Evolutionary conservation across 2,329 filamentous ascomycete genomes (phyloP).

Genomic region (Microcyclospora tardicrescens): DNA sequence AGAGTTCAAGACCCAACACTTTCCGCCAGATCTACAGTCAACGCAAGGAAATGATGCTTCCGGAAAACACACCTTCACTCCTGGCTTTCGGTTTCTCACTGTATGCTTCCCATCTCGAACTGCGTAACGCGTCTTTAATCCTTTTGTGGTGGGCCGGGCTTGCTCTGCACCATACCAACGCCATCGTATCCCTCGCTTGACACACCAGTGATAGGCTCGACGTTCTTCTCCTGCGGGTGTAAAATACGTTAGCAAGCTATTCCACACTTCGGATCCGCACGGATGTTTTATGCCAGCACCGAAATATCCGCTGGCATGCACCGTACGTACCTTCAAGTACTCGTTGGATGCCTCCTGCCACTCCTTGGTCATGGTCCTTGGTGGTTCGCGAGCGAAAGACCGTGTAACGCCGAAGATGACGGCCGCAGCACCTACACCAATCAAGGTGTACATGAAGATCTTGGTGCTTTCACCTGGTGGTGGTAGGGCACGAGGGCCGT

Average conservation of each 20-base stretch:
- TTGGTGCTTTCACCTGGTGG: slow-evolving; percentile 77
- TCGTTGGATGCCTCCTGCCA: slow-evolving; percentile 94
- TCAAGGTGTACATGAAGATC: slow-evolving; percentile 58
- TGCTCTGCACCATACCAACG: slow-evolving; percentile 62
- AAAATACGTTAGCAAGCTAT: not conserved
- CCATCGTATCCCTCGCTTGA: slow-evolving; percentile 66
- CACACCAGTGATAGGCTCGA: slow-evolving; percentile 78
- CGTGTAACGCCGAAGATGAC: slow-evolving; percentile 62
- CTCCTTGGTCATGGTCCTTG: slow-evolving; percentile 88
- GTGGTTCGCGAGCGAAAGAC: slow-evolving; percentile 56
- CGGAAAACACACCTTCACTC: slow-evolving; percentile 1
- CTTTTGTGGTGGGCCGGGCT: slow-evolving; percentile 11
- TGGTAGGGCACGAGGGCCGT: slow-evolving; percentile 73
- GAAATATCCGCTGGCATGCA: too few species aligned
- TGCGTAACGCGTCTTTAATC: slow-evolving; percentile 5
- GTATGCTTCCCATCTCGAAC: too few species aligned
- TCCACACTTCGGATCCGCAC: too few species aligned
- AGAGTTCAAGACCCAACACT: too few species aligned
- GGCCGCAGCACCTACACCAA: slow-evolving; percentile 54
- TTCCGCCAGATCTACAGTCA: slow-evolving; percentile 7
- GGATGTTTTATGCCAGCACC: too few species aligned
- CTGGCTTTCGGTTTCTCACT: not conserved
- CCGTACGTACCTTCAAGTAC: slow-evolving; percentile 64
- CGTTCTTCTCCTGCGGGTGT: slow-evolving; percentile 55
- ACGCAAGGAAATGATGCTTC: slow-evolving; percentile 11